Percentiles rank a stretch among this genome's conserved stretches.
phyloP scores from a whole-genome alignment of 805 yeast genomes.

The Lachancea quebecensis region DNA sequence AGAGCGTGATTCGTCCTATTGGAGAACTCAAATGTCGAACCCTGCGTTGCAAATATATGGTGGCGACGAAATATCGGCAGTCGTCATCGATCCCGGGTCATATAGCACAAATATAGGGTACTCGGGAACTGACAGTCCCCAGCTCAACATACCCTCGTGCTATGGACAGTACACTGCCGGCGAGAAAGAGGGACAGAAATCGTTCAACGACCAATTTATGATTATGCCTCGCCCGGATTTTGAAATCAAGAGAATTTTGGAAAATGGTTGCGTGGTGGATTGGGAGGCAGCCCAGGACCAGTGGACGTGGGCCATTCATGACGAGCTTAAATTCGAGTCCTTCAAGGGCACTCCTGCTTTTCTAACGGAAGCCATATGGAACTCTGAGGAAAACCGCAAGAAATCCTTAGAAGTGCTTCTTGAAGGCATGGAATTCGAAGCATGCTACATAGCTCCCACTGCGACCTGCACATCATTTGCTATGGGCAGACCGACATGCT shows the following conservation, averaged over 20 bases:
- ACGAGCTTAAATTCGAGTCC: slow-evolving; percentile 42
- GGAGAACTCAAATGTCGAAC: slow-evolving; percentile 22
- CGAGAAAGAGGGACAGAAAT: slow-evolving; percentile 15
- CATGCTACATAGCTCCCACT: slow-evolving; percentile 69
- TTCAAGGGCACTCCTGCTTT: slow-evolving; percentile 49
- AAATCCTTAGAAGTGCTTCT: slow-evolving; percentile 65
- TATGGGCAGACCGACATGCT: slow-evolving; percentile 78
- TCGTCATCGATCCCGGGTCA: slow-evolving; percentile 90
- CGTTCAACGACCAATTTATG: slow-evolving; percentile 38
- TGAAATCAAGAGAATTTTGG: slow-evolving; percentile 50
- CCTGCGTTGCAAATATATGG: slow-evolving; percentile 48
- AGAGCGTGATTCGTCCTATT: not conserved
- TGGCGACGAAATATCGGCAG: slow-evolving; percentile 79
- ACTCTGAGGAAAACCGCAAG: slow-evolving; percentile 55
- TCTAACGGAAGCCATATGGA: slow-evolving; percentile 86
- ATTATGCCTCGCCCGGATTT: slow-evolving; percentile 45
- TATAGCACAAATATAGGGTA: slow-evolving; percentile 76
- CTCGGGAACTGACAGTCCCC: slow-evolving; percentile 89
- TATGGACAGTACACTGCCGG: slow-evolving; percentile 37
- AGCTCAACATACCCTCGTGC: slow-evolving; percentile 63
- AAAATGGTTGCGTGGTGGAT: slow-evolving; percentile 59
- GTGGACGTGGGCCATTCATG: slow-evolving; percentile 54
- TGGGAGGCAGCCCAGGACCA: slow-evolving; percentile 84
- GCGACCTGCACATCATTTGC: slow-evolving; percentile 90
- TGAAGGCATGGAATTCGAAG: slow-evolving; percentile 68